Evolutionary conservation across 345 rosid species (phyloP).

Genomic region (Populus nigra): DNA sequence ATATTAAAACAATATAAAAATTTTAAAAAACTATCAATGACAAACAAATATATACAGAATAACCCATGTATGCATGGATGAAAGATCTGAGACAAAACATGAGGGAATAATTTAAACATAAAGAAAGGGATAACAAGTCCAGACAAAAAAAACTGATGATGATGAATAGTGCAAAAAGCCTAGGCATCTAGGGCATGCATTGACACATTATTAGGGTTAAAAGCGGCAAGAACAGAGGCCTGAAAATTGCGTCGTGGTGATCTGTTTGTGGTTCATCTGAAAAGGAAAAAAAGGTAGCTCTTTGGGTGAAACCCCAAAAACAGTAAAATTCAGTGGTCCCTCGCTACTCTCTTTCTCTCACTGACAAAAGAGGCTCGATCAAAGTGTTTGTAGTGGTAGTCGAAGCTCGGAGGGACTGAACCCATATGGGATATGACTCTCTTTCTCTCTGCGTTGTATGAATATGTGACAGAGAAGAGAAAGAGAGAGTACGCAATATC

Average conservation of each 20-base stretch:
- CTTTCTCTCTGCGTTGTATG: slow-evolving; percentile 1
- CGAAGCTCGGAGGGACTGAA: slow-evolving; percentile 30
- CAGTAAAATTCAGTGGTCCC: slow-evolving; percentile 41
- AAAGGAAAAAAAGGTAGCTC: slow-evolving; percentile 25
- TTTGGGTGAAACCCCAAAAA: slow-evolving; percentile 53
- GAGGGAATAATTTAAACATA: slow-evolving; percentile 1
- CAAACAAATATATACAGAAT: no score
- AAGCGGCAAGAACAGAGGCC: neutral
- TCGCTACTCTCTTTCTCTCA: neutral
- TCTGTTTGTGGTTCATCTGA: slow-evolving; percentile 24
- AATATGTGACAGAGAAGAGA: slow-evolving; percentile 1
- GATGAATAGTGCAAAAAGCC: neutral
- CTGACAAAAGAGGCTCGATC: slow-evolving; percentile 36
- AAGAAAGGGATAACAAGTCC: neutral
- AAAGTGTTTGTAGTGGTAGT: slow-evolving; percentile 44
- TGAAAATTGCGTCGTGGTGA: slow-evolving; percentile 7
- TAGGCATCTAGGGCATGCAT: slow-evolving; percentile 4
- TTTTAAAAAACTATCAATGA: no score
- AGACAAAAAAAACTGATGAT: neutral
- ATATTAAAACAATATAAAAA: no score
- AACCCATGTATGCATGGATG: slow-evolving; percentile 20
- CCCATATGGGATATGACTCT: neutral
- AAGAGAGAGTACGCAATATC: slow-evolving; percentile 7
- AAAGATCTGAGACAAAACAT: neutral
- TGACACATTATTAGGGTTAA: slow-evolving; percentile 10